Percentiles rank a stretch among this genome's conserved stretches.
These are phyloP conservation scores for Pterocarpus macrocarpus DNA, from an alignment of 306 rosid species.

Conservation along the genomic window DNA sequence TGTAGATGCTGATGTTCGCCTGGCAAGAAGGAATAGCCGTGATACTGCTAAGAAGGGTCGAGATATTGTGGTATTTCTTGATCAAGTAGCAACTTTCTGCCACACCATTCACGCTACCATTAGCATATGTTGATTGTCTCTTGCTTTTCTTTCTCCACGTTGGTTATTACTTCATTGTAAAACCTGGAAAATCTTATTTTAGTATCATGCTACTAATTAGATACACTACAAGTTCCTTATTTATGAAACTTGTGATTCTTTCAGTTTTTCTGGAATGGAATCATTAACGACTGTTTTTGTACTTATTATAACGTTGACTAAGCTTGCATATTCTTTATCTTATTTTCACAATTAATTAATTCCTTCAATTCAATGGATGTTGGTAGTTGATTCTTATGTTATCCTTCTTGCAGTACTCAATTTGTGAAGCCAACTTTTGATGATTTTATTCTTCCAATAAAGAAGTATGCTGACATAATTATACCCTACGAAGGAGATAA, in stretches of 20 bases:
- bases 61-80: slow-evolving; percentile 91
- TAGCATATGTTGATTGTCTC: slow-evolving; percentile 3
- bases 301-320: slow-evolving; percentile 8
- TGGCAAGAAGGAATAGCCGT: slow-evolving; percentile 97
- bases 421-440: slow-evolving; percentile 99
- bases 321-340: neutral
- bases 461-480: slow-evolving; percentile 97
- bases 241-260: slow-evolving; percentile 9
- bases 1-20: slow-evolving; percentile 99
- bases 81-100: slow-evolving; percentile 74
- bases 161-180: slow-evolving; percentile 30
- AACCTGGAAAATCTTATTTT: slow-evolving; percentile 23
- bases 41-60: slow-evolving; percentile 87
- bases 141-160: neutral
- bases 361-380: slow-evolving; percentile 36
- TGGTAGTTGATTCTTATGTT: slow-evolving; percentile 31
- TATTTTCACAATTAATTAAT: neutral
- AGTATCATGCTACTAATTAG: slow-evolving; percentile 33
- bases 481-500: slow-evolving; percentile 99
- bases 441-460: slow-evolving; percentile 97
- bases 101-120: slow-evolving; percentile 3
- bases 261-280: slow-evolving; percentile 2
- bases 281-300: slow-evolving; percentile 3
- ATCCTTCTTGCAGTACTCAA: slow-evolving; percentile 80
- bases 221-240: slow-evolving; percentile 26